Percentiles rank a stretch among this genome's conserved stretches.
phyloP scores from a whole-genome alignment of 2,329 filamentous ascomycete genomes.

The Aureobasidium musti region DNA sequence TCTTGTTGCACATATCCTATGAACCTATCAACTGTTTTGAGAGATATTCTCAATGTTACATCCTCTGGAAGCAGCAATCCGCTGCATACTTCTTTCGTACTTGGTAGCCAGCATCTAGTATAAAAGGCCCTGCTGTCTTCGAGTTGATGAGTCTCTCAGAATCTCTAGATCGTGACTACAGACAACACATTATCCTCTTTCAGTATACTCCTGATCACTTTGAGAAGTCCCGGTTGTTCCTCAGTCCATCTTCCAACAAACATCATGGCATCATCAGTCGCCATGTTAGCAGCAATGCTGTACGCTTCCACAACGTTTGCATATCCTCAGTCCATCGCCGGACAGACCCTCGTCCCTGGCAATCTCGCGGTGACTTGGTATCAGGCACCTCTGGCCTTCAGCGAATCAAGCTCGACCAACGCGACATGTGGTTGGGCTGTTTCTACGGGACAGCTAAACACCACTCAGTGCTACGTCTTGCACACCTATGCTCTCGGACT shows the following conservation, averaged over 20 bases:
- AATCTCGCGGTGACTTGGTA: constrained; percentile 28
- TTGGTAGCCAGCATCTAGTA: not conserved
- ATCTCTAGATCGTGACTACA: not conserved
- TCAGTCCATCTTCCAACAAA: not conserved
- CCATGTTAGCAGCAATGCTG: constrained; percentile 5
- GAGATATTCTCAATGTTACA: not conserved
- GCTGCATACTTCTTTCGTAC: not conserved
- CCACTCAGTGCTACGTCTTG: constrained; percentile 32
- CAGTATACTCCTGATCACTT: too few species aligned
- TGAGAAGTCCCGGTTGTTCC: not conserved
- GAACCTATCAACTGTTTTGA: not conserved
- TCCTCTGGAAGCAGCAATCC: not conserved
- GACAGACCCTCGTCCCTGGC: not conserved
- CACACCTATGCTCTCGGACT: constrained; percentile 32
- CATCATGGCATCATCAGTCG: constrained; percentile 5
- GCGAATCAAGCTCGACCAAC: constrained; percentile 10
- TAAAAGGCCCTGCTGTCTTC: not conserved
- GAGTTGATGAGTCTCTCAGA: not conserved
- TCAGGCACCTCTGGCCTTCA: constrained; percentile 29
- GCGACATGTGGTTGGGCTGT: constrained; percentile 31
- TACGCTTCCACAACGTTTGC: not conserved
- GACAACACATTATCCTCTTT: not conserved
- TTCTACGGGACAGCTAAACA: constrained; percentile 30
- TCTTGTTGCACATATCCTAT: not conserved
- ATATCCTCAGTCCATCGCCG: not conserved